These are phyloP conservation scores for Aspergillus ochraceoroseus DNA, from an alignment of 2,329 filamentous ascomycete species.

Conservation along the genomic window DNA sequence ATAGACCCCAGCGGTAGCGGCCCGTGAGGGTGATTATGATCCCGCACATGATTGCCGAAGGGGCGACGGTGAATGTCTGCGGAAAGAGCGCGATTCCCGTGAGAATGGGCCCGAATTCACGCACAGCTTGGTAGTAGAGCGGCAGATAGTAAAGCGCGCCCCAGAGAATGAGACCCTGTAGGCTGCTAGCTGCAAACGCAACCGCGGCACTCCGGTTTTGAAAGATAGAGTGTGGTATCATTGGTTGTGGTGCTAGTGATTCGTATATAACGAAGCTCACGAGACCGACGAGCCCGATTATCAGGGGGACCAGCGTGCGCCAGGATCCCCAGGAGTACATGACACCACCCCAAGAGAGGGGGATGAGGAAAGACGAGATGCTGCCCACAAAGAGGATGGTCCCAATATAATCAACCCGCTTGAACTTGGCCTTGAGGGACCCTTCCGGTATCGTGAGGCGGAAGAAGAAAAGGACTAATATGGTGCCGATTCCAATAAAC, in stretches of 20 bases:
- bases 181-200: constrained; percentile 11
- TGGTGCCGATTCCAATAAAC: constrained; percentile 21
- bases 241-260: constrained; percentile 24
- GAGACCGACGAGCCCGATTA: constrained; percentile 25
- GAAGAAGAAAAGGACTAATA: constrained; percentile 23
- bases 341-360: constrained; percentile 31
- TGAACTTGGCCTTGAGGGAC: constrained; percentile 8
- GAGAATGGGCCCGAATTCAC: constrained; percentile 29
- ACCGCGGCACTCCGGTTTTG: constrained; percentile 36
- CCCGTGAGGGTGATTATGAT: constrained; percentile 33
- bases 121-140: constrained; percentile 46
- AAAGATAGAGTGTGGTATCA: constrained; percentile 46
- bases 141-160: constrained; percentile 38
- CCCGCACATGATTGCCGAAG: constrained; percentile 30
- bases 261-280: constrained; percentile 22
- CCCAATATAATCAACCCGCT: constrained; percentile 30
- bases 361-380: constrained; percentile 29
- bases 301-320: constrained; percentile 27
- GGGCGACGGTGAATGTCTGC: constrained; percentile 22
- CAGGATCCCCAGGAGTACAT: constrained; percentile 31
- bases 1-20: constrained; percentile 31
- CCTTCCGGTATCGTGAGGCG: constrained; percentile 9
- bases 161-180: constrained; percentile 18
- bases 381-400: constrained; percentile 27
- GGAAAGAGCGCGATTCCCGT: constrained; percentile 34